Evolutionary conservation across 352 stramenopile species (phyloP).

Genomic region (Thraustochytrium striatum): DNA sequence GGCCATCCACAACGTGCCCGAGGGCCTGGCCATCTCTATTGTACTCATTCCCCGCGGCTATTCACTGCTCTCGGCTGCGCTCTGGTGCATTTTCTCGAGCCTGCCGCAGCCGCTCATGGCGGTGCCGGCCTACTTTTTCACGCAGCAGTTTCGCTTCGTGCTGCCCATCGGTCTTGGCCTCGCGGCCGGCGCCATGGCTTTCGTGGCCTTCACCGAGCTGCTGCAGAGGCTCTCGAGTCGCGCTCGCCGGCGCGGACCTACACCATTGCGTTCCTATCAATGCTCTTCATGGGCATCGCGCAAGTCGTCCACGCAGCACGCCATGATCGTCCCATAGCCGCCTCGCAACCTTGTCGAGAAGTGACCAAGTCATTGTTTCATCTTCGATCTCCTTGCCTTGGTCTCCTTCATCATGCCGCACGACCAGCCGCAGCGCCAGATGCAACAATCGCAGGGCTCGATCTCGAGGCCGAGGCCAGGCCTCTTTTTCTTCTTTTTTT

Average conservation of each 20-base stretch:
- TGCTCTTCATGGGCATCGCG: neutral
- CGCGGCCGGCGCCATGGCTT: constrained; percentile 92
- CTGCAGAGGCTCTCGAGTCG: constrained; percentile 17
- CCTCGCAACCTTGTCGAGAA: too few species aligned
- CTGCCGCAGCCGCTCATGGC: constrained; percentile 93
- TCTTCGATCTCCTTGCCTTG: too few species aligned
- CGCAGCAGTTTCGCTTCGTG: constrained; percentile 86
- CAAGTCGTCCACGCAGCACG: neutral
- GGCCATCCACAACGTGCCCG: constrained; percentile 96
- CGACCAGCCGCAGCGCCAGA: too few species aligned
- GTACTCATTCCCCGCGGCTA: constrained; percentile 87
- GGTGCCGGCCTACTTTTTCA: constrained; percentile 90
- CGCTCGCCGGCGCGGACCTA: neutral
- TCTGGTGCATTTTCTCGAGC: constrained; percentile 82
- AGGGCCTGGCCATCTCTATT: constrained; percentile 90
- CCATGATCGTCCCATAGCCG: neutral
- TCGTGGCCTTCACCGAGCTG: constrained; percentile 81
- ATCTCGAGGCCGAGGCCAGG: too few species aligned
- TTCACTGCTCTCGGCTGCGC: constrained; percentile 69
- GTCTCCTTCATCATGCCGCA: too few species aligned
- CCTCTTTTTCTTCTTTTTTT: too few species aligned
- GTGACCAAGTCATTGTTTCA: too few species aligned
- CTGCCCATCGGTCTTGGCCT: constrained; percentile 91
- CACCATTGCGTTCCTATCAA: neutral
- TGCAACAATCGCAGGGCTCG: too few species aligned